Evolutionary conservation across 176 grass and related monocot genomes (phyloP).

Genomic region (Thinopyrum elongatum): DNA sequence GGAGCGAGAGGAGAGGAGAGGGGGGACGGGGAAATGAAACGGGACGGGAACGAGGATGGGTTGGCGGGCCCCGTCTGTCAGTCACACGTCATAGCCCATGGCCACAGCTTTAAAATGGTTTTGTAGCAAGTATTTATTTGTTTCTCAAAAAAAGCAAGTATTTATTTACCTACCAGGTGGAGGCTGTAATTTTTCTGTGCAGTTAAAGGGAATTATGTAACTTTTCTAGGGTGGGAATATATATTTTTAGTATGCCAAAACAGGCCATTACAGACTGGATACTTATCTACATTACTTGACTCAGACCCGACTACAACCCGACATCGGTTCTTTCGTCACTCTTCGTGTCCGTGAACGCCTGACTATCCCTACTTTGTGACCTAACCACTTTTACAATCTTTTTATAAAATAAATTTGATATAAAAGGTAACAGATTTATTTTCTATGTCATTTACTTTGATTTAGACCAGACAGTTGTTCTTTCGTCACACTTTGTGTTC

Average conservation of each 20-base stretch:
- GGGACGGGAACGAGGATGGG: conserved; percentile 11
- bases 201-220: neutral
- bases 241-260: neutral
- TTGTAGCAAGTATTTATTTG: neutral
- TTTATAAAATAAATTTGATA: neutral
- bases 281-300: neutral
- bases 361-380: neutral
- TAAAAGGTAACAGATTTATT: neutral
- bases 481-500: neutral
- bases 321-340: neutral
- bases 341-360: neutral
- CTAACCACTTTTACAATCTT: neutral
- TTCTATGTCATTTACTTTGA: neutral
- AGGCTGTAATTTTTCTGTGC: neutral
- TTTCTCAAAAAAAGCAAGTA: neutral
- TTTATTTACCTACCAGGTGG: neutral
- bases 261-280: neutral
- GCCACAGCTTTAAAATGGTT: neutral
- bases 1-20: neutral
- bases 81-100: neutral
- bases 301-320: neutral
- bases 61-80: neutral
- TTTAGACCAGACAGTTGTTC: neutral
- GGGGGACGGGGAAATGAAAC: neutral
- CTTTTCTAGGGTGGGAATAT: no score